Base-by-base conservation (phyloP, 2,329 filamentous ascomycete species). In the Verruconis gallopava region DNA sequence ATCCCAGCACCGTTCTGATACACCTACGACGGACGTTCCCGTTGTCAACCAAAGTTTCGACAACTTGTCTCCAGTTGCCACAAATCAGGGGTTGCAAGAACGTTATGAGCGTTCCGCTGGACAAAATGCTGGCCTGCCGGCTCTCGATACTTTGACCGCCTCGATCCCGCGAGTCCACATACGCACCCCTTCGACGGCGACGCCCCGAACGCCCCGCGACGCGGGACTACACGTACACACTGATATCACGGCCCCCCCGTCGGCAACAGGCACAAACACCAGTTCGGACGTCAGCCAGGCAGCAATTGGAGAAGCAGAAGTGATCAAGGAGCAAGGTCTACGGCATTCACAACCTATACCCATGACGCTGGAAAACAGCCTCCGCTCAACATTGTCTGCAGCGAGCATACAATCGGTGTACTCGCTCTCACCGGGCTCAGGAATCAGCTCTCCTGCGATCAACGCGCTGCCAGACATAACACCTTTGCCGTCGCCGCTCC, bases 401-500 rank as follows among this genome's bases (percentile, higher is more conserved):
- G 56, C 54, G 35, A 67, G 65, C 50, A 60, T 68, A 47, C 50
- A 56, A 12, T 44, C 40, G 14, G 21, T 19, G 2, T 62, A 60
- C 3, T 67, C 65, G 21, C 50, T 66, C 15, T 68, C 65, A 30
- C 63, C 63, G 9, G 60, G 55, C 34, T 66, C 66, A 9, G 60
- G 60, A 22, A 54, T 69, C 17, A 61, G 65, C 19, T 69, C 66
- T 44, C 67, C 67, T 18, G 64, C 62, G 19, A 58, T 71, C 17
- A 61, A 63, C 44, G 63, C 67, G 11, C 61, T 71, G 53, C 51
- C 60, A 35, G 67, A 71, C 49, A 59, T 71, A 40, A 71, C 67
- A n/a, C 67, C 67, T 28, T 56, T 71, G n/a, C 67, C 67, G 4
- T 69, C 67, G 11, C 67, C 67, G 20, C 53, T 69, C 5, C 58